Conservation (phyloP, 768 basidiomycete genomes). For the Lentinula raphanica region DNA sequence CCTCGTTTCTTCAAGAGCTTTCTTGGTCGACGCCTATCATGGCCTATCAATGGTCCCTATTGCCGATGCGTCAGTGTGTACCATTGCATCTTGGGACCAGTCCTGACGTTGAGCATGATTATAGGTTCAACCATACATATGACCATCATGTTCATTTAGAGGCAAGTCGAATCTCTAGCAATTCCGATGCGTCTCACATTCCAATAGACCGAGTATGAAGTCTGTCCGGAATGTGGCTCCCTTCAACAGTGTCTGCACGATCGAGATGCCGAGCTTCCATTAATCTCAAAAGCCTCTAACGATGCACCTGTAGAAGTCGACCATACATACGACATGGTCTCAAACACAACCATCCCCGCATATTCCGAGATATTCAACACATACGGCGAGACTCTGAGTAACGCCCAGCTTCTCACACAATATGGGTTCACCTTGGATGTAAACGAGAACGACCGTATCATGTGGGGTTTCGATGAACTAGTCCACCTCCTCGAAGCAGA, state of each 20-base stretch:
- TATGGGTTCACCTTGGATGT: constrained; percentile 76
- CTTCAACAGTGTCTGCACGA: constrained; percentile 64
- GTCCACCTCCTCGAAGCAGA: constrained; percentile 8
- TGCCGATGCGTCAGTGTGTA: constrained; percentile 64
- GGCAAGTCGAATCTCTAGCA: constrained; percentile 30
- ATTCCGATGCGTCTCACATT: not conserved
- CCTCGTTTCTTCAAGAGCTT: constrained; percentile 78
- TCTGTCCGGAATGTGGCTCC: constrained; percentile 69
- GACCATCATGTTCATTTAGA: constrained; percentile 71
- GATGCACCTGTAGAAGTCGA: constrained; percentile 15
- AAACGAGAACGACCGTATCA: constrained; percentile 61
- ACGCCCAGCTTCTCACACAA: constrained; percentile 58
- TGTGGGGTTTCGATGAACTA: constrained; percentile 34
- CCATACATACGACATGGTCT: constrained; percentile 63
- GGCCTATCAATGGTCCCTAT: constrained; percentile 80
- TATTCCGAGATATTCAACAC: constrained; percentile 69
- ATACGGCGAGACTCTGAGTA: constrained; percentile 62
- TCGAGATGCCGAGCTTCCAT: constrained; percentile 23
- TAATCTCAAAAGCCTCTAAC: not conserved
- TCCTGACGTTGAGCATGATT: not conserved
- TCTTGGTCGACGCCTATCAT: constrained; percentile 79
- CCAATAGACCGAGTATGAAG: constrained; percentile 63
- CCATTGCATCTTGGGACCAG: not conserved
- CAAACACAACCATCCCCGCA: constrained; percentile 44
- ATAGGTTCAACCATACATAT: constrained; percentile 68